Conservation (phyloP, 805 yeast genomes). For the Saccharomycopsis vini region DNA sequence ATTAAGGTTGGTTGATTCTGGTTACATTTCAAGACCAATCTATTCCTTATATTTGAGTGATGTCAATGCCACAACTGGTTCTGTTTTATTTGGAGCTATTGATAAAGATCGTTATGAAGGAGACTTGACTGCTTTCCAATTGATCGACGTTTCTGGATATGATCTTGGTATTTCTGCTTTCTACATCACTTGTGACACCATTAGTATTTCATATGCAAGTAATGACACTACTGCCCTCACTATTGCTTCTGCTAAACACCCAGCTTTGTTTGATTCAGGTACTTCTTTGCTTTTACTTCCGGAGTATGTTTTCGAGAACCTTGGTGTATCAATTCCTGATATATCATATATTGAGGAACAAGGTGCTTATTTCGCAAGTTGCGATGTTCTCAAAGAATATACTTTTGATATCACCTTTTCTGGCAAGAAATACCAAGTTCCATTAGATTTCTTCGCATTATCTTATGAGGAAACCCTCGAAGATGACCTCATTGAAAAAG, state of each 20-base stretch:
- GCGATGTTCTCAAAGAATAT: slow-evolving; percentile 29
- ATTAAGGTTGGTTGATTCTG: slow-evolving; percentile 28
- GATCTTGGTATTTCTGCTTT: neutral
- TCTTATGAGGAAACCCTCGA: neutral
- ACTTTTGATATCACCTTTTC: slow-evolving; percentile 43
- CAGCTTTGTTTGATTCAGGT: slow-evolving; percentile 48
- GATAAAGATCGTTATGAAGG: slow-evolving; percentile 35
- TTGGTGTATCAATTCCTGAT: slow-evolving; percentile 15
- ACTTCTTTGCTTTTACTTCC: slow-evolving; percentile 45
- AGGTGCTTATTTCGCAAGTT: slow-evolving; percentile 40
- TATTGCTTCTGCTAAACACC: slow-evolving; percentile 12
- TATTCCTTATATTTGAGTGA: slow-evolving; percentile 39
- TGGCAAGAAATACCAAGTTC: slow-evolving; percentile 44
- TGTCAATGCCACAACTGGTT: slow-evolving; percentile 26
- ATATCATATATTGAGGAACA: neutral
- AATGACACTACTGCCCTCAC: neutral
- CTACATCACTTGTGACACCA: neutral
- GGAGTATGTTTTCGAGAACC: slow-evolving; percentile 6
- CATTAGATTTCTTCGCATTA: slow-evolving; percentile 28
- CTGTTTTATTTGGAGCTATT: slow-evolving; percentile 36
- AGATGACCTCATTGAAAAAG: neutral
- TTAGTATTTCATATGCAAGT: neutral
- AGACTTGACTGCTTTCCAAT: slow-evolving; percentile 26
- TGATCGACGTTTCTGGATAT: slow-evolving; percentile 20
- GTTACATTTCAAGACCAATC: slow-evolving; percentile 31